Base-by-base conservation (phyloP, 352 stramenopile genomes). In the Phytophthora tubulina region DNA sequence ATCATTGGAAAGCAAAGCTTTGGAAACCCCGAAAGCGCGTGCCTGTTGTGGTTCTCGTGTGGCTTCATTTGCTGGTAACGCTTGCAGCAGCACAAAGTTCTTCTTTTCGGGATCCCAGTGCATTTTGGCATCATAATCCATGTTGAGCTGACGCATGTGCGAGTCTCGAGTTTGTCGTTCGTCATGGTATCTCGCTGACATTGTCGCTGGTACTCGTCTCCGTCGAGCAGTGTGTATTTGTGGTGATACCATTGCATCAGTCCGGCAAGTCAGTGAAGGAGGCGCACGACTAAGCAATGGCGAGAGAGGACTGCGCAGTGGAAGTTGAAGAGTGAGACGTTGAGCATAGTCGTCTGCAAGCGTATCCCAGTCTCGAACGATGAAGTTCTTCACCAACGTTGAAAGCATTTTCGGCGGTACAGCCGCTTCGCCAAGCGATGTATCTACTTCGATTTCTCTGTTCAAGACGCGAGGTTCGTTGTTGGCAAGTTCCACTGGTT, bases 331-430 rank as follows among this genome's bases (percentile, higher is more conserved):
- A 27, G 62, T 70, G 15, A 87, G 46, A 13, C 75, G 74, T 11
- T 82, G 74, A 1, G 70, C 63, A 42, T 85, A 87, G 39, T 80
- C 68, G 15, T 70, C 50, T 61, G 60, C 63, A 15, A 87, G 68
- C 4, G 71, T 78, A 31, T 87, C 67, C 57, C 74, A 79, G 57
- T 85, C 58, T 14, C 73, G 70, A 55, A 87, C 76, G 17, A 87
- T 54, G 33, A 87, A 87, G 35, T 85, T 87, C 17, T 75, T 82
- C 11, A 73, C 74, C 49, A 78, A 73, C 1, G 69, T 75, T 44
- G 79, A 87, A 7, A 87, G 76, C 79, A 87, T 81, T 36, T 75
- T 81, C 15, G 79, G 79, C 3, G 79, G 77, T 4, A 15, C 39
- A 6, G 69, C 67, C 17, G 80, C 70, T 27, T 75, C 67, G 42